A percentile compares a stretch with the other conserved stretches of the same genome.
phyloP scores from a whole-genome alignment of 441 rosid species.

The Corymbia citriodora region DNA sequence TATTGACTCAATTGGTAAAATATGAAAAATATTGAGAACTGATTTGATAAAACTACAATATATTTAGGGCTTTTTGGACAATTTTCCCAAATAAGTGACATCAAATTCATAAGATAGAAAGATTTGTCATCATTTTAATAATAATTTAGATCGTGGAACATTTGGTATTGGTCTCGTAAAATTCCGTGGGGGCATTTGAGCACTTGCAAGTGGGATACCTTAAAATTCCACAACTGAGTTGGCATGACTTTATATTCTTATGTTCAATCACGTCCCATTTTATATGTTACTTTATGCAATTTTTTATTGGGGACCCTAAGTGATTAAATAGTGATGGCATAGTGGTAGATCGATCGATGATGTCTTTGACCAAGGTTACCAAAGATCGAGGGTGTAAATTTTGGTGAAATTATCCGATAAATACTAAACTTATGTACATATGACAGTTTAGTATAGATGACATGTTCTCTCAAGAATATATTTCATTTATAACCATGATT shows the following conservation, averaged over 20 bases:
- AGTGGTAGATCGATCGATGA: not conserved
- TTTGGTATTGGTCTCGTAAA: not conserved
- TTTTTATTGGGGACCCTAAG: not conserved
- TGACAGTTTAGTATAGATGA: not conserved
- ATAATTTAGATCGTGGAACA: not conserved
- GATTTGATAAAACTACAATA: no score
- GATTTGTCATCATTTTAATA: not conserved
- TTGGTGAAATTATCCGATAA: not conserved
- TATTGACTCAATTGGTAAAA: accelerated
- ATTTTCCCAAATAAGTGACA: not conserved
- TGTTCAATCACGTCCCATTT: not conserved
- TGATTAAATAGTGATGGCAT: not conserved
- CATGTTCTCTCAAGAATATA: no score
- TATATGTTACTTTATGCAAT: not conserved
- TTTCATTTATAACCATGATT: no score
- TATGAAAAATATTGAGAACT: accelerated
- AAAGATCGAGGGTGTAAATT: not conserved
- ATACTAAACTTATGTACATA: no score
- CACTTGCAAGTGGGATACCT: not conserved
- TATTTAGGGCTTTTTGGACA: not conserved
- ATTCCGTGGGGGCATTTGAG: not conserved
- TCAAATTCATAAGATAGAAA: not conserved
- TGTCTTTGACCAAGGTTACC: not conserved
- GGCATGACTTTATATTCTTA: not conserved
- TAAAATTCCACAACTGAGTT: not conserved